These are phyloP conservation scores for Microbotryomycetes sp. DNA, from an alignment of 1,284 basidiomycete species.

Conservation along the genomic window DNA sequence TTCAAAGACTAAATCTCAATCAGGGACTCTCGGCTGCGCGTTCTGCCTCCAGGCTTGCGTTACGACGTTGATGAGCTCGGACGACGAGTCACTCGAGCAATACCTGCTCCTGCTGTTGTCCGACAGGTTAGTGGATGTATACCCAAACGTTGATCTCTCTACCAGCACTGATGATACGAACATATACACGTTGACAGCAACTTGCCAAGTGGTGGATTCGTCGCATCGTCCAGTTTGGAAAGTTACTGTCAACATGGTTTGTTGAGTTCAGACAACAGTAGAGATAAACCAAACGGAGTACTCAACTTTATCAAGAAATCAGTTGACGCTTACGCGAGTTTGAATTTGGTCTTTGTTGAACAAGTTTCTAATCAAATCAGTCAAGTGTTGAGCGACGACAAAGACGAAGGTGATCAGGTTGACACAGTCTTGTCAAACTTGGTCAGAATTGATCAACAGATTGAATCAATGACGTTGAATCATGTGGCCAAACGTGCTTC, in stretches of 20 bases:
- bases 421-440: conserved; percentile 46
- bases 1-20: too few relatives aligned
- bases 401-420: background rate
- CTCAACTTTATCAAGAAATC: conserved; percentile 63
- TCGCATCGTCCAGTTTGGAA: conserved; percentile 87
- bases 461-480: conserved; percentile 81
- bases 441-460: conserved; percentile 60
- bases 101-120: conserved; percentile 27
- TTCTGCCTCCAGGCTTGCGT: too few relatives aligned
- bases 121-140: conserved; percentile 18
- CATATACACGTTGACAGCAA: conserved; percentile 52
- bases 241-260: conserved; percentile 84
- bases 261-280: conserved; percentile 38
- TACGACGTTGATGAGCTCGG: background rate
- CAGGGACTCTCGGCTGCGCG: too few relatives aligned
- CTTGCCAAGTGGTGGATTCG: conserved; percentile 81
- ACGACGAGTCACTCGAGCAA: conserved; percentile 4
- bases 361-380: conserved; percentile 55
- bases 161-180: background rate
- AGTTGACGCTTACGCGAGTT: conserved; percentile 64
- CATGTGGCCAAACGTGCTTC: conserved; percentile 82
- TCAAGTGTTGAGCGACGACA: conserved; percentile 13
- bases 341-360: conserved; percentile 67
- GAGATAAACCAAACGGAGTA: conserved; percentile 38
- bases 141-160: too few relatives aligned